Evolutionary conservation across 2,329 filamentous ascomycete species (phyloP), one percentile per base, ranked within the genome.

Genomic region (Sporothrix variecibatus): DNA sequence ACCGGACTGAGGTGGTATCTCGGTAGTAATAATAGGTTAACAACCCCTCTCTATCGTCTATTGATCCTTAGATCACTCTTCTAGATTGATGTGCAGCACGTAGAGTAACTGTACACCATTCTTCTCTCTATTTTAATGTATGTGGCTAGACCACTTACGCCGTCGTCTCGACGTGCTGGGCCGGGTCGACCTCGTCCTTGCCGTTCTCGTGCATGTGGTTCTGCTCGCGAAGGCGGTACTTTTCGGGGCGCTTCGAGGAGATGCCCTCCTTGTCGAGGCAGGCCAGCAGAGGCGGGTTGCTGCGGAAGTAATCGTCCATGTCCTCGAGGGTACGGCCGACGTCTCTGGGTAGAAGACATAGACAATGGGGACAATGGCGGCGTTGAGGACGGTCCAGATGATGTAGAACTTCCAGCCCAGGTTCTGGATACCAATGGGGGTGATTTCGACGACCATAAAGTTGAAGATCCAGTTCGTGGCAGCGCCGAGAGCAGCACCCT

Each of bases 401-500:
- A 88, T 83, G 79, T 87, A 89, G 71, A 86, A 89, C 72, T 83
- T 84, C 83, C 86, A 89, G 4, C 84, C 83, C 2, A 88, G 82
- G 68, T 84, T 86, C 67, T 82, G 78, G 73, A 92, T 88, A 6
- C 87, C 85, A 1, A 90, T 82, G 0, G 89, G 89, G 0, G 89
- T 90, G 76, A 91, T 87, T 86, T 90, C 90, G 72, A 91, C 89
- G 38, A 90, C 86, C 77, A 89, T 78, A 79, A 90, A 90, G 79
- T 91, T 72, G 46, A 72, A 72, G 31, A 72, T 72, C 71, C 71
- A 72, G 60, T 72, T 72, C 6, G 84, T 86, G 6, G 83, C 84
- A 0, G 86, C 87, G 0, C 84, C 83, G 46, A 90, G 79, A 9
- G 88, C 89, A 75, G 89, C 89, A 40, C 88, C 88, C 0, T 87